Conservation (phyloP, 1,284 basidiomycete genomes). For the Kwoniella shivajii region DNA sequence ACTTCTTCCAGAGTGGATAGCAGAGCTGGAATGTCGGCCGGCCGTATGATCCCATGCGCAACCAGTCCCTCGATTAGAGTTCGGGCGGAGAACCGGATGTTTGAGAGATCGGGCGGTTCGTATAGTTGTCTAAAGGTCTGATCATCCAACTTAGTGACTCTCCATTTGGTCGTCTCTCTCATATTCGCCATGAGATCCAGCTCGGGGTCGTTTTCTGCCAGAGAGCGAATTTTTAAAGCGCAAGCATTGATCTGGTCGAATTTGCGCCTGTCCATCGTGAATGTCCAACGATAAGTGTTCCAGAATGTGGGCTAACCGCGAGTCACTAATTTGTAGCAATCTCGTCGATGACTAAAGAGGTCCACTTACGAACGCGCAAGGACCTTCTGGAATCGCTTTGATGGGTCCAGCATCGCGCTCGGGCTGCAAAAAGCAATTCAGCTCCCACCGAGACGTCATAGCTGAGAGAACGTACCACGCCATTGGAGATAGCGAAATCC, state of each 20-base stretch:
- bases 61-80: constrained; percentile 51
- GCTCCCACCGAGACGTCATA: background rate
- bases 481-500: constrained; percentile 37
- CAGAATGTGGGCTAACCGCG: constrained; percentile 49
- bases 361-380: constrained; percentile 34
- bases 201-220: constrained; percentile 38
- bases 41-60: constrained; percentile 44
- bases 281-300: constrained; percentile 45
- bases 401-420: constrained; percentile 40
- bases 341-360: background rate
- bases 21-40: constrained; percentile 31
- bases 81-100: constrained; percentile 39
- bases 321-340: too few species aligned
- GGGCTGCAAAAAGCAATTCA: constrained; percentile 23
- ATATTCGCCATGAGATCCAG: constrained; percentile 27
- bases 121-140: constrained; percentile 17
- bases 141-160: constrained; percentile 12
- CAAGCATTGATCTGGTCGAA: constrained; percentile 22
- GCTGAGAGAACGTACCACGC: constrained; percentile 12
- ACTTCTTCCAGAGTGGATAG: constrained; percentile 24
- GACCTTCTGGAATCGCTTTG: constrained; percentile 39
- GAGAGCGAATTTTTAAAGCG: constrained; percentile 23
- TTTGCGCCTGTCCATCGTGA: constrained; percentile 24
- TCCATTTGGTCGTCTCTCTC: constrained; percentile 5
- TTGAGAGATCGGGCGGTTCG: constrained; percentile 27